Conservation (phyloP, 2,329 filamentous ascomycete genomes). For the Claviceps sorghi region DNA sequence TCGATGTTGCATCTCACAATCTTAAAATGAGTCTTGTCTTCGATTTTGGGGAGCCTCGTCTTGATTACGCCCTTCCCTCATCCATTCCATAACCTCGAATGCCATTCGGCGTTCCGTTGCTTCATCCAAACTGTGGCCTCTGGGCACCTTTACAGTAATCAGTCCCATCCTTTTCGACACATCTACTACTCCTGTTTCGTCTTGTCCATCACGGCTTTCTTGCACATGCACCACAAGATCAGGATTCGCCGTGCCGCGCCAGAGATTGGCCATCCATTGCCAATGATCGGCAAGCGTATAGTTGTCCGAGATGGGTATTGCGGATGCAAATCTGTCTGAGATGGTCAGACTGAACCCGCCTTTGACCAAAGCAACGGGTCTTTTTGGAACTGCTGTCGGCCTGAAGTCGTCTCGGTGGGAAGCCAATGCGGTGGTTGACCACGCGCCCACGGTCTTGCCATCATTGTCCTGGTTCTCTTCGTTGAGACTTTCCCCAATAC, state of each 20-base stretch:
- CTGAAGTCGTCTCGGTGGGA: slow-evolving; percentile 4
- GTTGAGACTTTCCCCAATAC: neutral
- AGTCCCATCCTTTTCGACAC: slow-evolving; percentile 34
- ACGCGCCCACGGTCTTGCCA: neutral
- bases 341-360: slow-evolving; percentile 67
- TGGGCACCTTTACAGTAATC: slow-evolving; percentile 38
- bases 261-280: slow-evolving; percentile 93
- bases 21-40: slow-evolving; percentile 6
- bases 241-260: slow-evolving; percentile 71
- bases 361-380: slow-evolving; percentile 63
- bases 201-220: slow-evolving; percentile 18
- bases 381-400: slow-evolving; percentile 11
- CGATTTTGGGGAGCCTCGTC: slow-evolving; percentile 13
- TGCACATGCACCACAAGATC: slow-evolving; percentile 63
- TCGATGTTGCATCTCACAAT: neutral
- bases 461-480: slow-evolving; percentile 4
- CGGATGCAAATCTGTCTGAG: slow-evolving; percentile 59
- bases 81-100: slow-evolving; percentile 82
- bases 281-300: slow-evolving; percentile 84
- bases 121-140: slow-evolving; percentile 40
- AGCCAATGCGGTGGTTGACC: slow-evolving; percentile 3
- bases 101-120: slow-evolving; percentile 59
- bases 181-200: slow-evolving; percentile 37
- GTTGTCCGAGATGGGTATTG: slow-evolving; percentile 58
- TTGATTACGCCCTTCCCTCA: slow-evolving; percentile 33